These are phyloP conservation scores for Hypoxylon sp. DNA, from an alignment of 2,329 filamentous ascomycete genomes.

Conservation along the genomic window DNA sequence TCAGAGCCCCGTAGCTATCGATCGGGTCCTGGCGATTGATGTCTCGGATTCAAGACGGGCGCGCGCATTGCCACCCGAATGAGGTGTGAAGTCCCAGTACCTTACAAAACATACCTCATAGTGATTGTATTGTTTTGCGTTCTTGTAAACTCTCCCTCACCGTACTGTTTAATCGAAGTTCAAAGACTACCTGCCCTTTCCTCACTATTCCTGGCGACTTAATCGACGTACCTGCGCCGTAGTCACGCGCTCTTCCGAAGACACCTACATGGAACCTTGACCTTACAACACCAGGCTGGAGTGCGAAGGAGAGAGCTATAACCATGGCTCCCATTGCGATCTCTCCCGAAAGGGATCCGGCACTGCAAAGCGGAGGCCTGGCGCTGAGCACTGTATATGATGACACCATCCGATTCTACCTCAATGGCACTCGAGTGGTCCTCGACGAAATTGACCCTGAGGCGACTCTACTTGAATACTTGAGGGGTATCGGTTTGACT, in stretches of 20 bases:
- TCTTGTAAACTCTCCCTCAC: constrained; percentile 1
- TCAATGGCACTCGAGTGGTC: constrained; percentile 92
- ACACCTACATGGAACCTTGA: constrained; percentile 25
- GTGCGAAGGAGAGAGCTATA: constrained; percentile 1
- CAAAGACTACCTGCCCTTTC: background rate
- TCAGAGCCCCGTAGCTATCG: constrained; percentile 14
- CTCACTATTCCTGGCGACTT: background rate
- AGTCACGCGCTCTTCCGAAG: constrained; percentile 4
- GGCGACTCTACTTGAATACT: constrained; percentile 90
- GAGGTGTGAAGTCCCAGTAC: constrained; percentile 21
- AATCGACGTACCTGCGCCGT: constrained; percentile 9
- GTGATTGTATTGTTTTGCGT: constrained; percentile 13
- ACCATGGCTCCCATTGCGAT: constrained; percentile 71
- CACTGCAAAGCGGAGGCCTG: constrained; percentile 44
- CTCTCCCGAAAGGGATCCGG: constrained; percentile 62
- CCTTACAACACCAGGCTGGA: constrained; percentile 13
- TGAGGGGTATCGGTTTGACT: constrained; percentile 91
- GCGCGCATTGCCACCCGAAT: constrained; percentile 36
- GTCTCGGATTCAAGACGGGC: constrained; percentile 21
- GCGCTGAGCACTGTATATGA: constrained; percentile 83
- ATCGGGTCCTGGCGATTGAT: constrained; percentile 39
- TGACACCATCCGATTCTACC: constrained; percentile 90
- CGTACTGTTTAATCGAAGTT: constrained; percentile 1
- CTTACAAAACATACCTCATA: constrained; percentile 9
- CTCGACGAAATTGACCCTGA: constrained; percentile 92